Conservation (phyloP, 768 basidiomycete genomes). For the Aureoboletus auriporus region DNA sequence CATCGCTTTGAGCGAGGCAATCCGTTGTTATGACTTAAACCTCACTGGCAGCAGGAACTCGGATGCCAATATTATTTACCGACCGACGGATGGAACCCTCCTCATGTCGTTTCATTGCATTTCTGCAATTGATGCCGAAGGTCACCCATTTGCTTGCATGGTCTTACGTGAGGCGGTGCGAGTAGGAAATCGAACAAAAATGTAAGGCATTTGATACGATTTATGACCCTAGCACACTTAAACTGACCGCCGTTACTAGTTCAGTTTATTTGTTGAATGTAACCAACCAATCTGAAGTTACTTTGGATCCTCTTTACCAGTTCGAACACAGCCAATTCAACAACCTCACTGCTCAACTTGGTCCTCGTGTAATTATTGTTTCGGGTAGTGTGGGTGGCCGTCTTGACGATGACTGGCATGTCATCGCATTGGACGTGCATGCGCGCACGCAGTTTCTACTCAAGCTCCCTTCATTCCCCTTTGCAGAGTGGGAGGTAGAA, state of each 20-base stretch:
- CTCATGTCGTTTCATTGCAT: not conserved
- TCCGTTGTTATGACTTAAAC: slow-evolving; percentile 14
- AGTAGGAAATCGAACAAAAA: not conserved
- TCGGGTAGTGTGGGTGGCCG: not conserved
- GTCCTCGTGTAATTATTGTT: slow-evolving; percentile 11
- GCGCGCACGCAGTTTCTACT: slow-evolving; percentile 1
- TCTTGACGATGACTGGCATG: not conserved
- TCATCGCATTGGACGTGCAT: slow-evolving; percentile 14
- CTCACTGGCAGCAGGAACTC: not conserved
- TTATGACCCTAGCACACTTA: not conserved
- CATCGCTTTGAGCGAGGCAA: slow-evolving; percentile 1
- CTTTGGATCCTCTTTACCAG: slow-evolving; percentile 12
- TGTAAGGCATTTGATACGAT: not conserved
- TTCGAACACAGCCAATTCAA: slow-evolving; percentile 1
- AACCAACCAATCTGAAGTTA: not conserved
- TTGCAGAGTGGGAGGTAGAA: not conserved
- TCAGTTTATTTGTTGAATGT: not conserved
- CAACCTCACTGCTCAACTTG: slow-evolving; percentile 3
- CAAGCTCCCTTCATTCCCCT: not conserved
- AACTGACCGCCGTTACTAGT: not conserved
- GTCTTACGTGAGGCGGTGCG: not conserved
- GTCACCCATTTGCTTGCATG: not conserved
- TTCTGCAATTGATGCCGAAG: not conserved
- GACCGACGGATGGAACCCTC: not conserved
- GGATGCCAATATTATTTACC: not conserved